These are phyloP conservation scores for Beauveria medogensis DNA, from an alignment of 2,329 filamentous ascomycete genomes.

Conservation along the genomic window DNA sequence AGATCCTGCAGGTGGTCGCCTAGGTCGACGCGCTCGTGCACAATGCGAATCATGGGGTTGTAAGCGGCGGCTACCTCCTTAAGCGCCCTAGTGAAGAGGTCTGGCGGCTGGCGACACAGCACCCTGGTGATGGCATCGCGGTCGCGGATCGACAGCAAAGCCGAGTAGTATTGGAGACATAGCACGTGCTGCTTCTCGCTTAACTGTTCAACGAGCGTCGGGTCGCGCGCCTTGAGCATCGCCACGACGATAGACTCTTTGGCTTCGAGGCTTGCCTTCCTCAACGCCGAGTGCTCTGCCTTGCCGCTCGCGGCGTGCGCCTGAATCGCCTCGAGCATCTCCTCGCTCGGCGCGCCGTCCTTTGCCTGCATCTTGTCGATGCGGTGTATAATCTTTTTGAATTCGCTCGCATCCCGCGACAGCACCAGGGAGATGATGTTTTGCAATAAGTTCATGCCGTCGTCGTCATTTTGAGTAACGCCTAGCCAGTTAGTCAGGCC, in stretches of 20 bases:
- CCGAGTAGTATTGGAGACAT: slow-evolving; percentile 62
- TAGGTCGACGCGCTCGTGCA: slow-evolving; percentile 66
- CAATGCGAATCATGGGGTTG: slow-evolving; percentile 63
- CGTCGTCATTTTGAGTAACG: slow-evolving; percentile 59
- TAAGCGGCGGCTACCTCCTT: slow-evolving; percentile 59
- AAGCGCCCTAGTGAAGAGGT: slow-evolving; percentile 62
- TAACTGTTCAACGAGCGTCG: slow-evolving; percentile 37
- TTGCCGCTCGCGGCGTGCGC: slow-evolving; percentile 45
- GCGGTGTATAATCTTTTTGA: slow-evolving; percentile 55
- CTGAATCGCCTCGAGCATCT: slow-evolving; percentile 53
- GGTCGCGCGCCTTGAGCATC: slow-evolving; percentile 51
- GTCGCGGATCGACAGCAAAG: slow-evolving; percentile 63
- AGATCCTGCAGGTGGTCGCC: slow-evolving; percentile 58
- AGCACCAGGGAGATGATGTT: slow-evolving; percentile 66
- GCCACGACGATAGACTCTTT: slow-evolving; percentile 55
- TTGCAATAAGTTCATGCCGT: slow-evolving; percentile 76
- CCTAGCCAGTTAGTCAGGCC: slow-evolving; percentile 75
- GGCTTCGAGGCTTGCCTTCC: slow-evolving; percentile 44
- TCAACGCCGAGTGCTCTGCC: slow-evolving; percentile 49
- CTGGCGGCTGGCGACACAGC: slow-evolving; percentile 61
- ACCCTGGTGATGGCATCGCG: slow-evolving; percentile 61
- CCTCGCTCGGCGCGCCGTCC: slow-evolving; percentile 44
- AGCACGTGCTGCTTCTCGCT: slow-evolving; percentile 53
- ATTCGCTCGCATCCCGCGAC: slow-evolving; percentile 64
- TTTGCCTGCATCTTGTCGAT: slow-evolving; percentile 48